These are phyloP conservation scores for Telfairia occidentalis DNA, from an alignment of 331 rosid species.

Conservation along the genomic window DNA sequence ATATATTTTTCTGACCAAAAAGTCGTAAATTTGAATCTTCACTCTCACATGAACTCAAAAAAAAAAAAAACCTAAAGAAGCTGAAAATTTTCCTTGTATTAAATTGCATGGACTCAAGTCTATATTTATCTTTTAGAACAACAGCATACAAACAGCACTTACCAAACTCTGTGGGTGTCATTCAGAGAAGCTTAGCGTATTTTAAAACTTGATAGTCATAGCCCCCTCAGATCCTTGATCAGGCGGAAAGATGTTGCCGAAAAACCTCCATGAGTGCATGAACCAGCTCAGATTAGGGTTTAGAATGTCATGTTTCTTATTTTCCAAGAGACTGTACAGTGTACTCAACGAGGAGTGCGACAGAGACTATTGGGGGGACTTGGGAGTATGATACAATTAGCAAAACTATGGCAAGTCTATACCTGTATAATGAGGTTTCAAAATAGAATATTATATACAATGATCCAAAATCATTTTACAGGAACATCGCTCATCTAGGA, in stretches of 20 bases:
- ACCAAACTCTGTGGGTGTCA: not conserved
- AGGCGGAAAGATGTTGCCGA: not conserved
- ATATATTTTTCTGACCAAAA: no score
- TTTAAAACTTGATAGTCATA: not conserved
- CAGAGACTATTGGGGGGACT: not conserved
- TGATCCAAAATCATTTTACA: no score
- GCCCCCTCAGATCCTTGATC: not conserved
- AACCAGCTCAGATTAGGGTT: not conserved
- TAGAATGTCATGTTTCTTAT: not conserved
- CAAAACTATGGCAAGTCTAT: not conserved
- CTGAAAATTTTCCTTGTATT: not conserved
- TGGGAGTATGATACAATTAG: not conserved
- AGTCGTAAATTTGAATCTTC: no score
- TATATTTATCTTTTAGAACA: not conserved
- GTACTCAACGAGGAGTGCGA: not conserved
- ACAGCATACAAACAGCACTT: not conserved
- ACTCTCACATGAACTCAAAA: no score
- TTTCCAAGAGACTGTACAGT: not conserved
- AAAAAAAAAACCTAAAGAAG: not conserved
- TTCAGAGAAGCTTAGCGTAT: not conserved
- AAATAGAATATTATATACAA: not conserved
- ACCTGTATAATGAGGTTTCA: not conserved
- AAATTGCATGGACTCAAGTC: not conserved
- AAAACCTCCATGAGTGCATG: not conserved
- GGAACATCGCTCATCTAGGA: conserved; percentile 30